Evolutionary conservation across 1,284 basidiomycete genomes (phyloP).

Genomic region (Rhodotorula sp.): DNA sequence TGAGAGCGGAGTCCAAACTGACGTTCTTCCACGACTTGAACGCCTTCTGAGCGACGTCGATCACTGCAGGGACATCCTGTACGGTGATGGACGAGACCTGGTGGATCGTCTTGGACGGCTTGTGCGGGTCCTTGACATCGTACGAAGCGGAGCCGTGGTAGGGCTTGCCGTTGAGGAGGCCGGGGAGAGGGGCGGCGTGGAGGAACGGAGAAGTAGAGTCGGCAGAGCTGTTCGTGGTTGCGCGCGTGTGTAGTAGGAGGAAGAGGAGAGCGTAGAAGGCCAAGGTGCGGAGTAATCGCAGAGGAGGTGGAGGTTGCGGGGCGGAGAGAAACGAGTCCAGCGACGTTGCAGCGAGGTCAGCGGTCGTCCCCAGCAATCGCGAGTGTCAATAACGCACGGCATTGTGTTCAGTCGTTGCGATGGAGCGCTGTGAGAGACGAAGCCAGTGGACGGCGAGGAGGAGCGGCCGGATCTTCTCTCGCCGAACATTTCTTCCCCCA

Average conservation of each 20-base stretch:
- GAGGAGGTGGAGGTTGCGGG: not conserved
- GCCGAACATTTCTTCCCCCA: no score
- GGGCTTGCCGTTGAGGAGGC: conserved; percentile 44
- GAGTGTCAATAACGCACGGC: not conserved
- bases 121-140: conserved; percentile 42
- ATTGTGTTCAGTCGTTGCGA: not conserved
- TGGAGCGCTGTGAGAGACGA: not conserved
- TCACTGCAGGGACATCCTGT: conserved; percentile 30
- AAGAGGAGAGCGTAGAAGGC: not conserved
- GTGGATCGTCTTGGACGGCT: conserved; percentile 31
- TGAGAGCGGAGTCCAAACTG: not conserved
- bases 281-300: not conserved
- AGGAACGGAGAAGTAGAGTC: conserved; percentile 3
- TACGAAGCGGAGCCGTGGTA: conserved; percentile 39
- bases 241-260: no score
- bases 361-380: not conserved
- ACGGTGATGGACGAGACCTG: conserved; percentile 34
- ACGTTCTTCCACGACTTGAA: conserved; percentile 30
- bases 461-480: no score
- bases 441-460: not conserved
- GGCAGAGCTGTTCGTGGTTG: not conserved
- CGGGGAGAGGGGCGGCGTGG: conserved; percentile 37
- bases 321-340: not conserved
- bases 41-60: conserved; percentile 30
- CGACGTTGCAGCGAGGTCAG: not conserved